Evolutionary conservation across 441 rosid genomes (phyloP).

Genomic region (Euphorbia corollata): DNA sequence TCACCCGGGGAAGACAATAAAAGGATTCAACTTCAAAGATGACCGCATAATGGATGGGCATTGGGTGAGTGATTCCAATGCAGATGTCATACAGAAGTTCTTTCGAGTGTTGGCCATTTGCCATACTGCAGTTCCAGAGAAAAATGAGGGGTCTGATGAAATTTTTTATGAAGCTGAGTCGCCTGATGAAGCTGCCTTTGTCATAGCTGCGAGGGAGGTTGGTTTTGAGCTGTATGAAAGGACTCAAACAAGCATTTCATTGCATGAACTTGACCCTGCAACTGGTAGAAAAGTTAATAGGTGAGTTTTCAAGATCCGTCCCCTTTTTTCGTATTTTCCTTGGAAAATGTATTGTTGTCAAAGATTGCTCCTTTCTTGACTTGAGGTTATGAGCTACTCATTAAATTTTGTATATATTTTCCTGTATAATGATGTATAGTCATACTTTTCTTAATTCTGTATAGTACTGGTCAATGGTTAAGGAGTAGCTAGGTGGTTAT

Average conservation of each 20-base stretch:
- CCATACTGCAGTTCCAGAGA: slow-evolving; percentile 77
- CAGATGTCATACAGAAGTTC: slow-evolving; percentile 54
- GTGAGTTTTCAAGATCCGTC: slow-evolving; percentile 24
- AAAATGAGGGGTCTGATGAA: slow-evolving; percentile 37
- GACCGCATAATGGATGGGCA: slow-evolving; percentile 59
- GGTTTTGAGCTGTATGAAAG: slow-evolving; percentile 73
- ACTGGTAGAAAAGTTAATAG: slow-evolving; percentile 41
- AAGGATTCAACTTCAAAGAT: slow-evolving; percentile 84
- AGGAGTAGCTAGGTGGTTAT: neutral
- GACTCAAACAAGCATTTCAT: slow-evolving; percentile 55
- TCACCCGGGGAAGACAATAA: slow-evolving; percentile 34
- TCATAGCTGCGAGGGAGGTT: slow-evolving; percentile 72
- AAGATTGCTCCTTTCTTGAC: neutral
- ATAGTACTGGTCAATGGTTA: neutral
- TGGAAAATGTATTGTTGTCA: neutral
- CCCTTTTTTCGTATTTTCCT: neutral
- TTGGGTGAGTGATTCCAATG: slow-evolving; percentile 56
- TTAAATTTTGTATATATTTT: no score
- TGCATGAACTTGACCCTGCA: slow-evolving; percentile 53
- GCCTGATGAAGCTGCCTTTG: slow-evolving; percentile 94
- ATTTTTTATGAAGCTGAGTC: slow-evolving; percentile 84
- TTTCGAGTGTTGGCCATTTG: slow-evolving; percentile 68
- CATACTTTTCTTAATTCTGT: neutral
- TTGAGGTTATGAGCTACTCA: no score
- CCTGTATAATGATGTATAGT: no score